Evolutionary conservation across 331 rosid species (phyloP), one percentile per base, ranked within the genome.

Genomic region (Pyracantha coccinea): DNA sequence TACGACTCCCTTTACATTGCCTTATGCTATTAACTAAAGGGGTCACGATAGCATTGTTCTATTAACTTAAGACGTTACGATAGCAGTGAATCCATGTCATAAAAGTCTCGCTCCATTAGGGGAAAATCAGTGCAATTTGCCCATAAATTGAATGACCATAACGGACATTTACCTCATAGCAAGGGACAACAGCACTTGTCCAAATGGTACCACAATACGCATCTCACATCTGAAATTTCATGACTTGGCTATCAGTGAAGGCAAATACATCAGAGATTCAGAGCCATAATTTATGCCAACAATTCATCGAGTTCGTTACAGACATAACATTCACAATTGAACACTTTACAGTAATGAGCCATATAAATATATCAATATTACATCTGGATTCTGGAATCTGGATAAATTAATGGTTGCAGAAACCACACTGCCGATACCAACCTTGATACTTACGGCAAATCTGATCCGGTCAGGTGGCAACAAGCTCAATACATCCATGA

Each of bases 401-500:
- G 45, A 38, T 38, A 33, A 11, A 25, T 24, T 8, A 53, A 53
- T 54, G 2, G 65, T 31, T n/a, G 75, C 53, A 71, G 15, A 71
- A 45, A 54, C 32, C 8, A 21, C 15, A 54, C 32, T n/a, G 10
- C 21, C 65, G 14, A 38, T 10, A 38, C 45, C 14, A 14, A 10
- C 59, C 16, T 20, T 16, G 20, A 72, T 41, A 23, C 41, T 38
- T 38, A 38, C 0, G 1, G 13, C 45, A 38, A 38, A 9, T 38
- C 4, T 38, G 45, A 38, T 3, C 14, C 4, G 45, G 4, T 35
- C 1, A 35, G 41, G 41, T 1, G 41, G 66, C 4, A 73, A 61
- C 70, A 69, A 66, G 53, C 45, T 91, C 86, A 93, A 75, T 78
- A 87, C 96, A 93, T 86, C 97, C 98, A 93, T 21, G 96, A 89